A percentile compares a stretch with the other conserved stretches of the same genome.
phyloP scores from a whole-genome alignment of 2,329 filamentous ascomycete genomes.

The Botrytis squamosa region DNA sequence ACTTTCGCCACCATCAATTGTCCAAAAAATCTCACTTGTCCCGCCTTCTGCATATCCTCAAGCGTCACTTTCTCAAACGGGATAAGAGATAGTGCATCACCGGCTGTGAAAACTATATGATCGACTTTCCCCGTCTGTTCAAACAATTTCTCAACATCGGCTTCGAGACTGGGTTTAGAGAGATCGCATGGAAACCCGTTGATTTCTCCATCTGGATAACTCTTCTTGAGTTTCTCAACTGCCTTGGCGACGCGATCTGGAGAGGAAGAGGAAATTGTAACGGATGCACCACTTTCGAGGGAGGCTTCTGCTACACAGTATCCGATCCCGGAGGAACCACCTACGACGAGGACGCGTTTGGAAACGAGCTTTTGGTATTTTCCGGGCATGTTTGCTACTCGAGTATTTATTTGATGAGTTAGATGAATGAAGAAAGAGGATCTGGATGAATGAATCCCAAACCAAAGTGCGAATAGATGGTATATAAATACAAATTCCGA shows the following conservation, averaged over 20 bases:
- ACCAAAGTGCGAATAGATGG: neutral
- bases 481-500: neutral
- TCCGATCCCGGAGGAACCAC: conserved; percentile 35
- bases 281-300: conserved; percentile 29
- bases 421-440: neutral
- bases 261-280: conserved; percentile 33
- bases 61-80: conserved; percentile 23
- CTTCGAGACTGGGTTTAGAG: conserved; percentile 24
- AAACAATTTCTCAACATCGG: conserved; percentile 46
- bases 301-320: conserved; percentile 35
- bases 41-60: conserved; percentile 26
- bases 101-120: conserved; percentile 36
- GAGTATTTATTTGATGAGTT: neutral
- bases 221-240: conserved; percentile 22
- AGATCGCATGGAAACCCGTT: conserved; percentile 32
- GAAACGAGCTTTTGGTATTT: conserved; percentile 36
- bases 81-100: conserved; percentile 24
- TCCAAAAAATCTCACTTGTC: conserved; percentile 33
- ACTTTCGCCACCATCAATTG: conserved; percentile 34
- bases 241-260: conserved; percentile 18
- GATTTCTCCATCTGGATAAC: conserved; percentile 24
- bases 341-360: conserved; percentile 35
- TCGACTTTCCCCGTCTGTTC: conserved; percentile 34
- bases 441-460: neutral
- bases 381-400: conserved; percentile 18